Base-by-base conservation (phyloP, 345 rosid genomes). In the Eucalyptus grandis region DNA sequence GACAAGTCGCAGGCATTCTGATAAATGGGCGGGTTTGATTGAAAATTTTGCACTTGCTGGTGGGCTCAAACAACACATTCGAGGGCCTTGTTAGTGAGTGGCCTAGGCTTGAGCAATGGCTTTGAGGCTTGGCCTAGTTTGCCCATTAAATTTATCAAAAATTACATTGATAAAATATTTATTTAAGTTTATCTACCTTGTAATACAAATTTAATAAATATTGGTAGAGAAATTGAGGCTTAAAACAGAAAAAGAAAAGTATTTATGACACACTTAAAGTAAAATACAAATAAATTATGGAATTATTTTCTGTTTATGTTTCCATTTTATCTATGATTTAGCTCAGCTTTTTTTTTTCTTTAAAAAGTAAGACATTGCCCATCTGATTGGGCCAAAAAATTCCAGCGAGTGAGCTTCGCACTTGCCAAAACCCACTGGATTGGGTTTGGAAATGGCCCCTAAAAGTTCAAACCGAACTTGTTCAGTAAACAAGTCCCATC, bases 1-100 rank as follows among this genome's bases (percentile, higher is more conserved):
- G 8, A 27, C 8, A 12, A 27, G 2, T 12, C 7, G 3, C 0
- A 27, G n/a, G 16, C 15, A 27, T 3, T 26, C 8, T 4, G 7
- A 6, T 60, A 24, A 56, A 53, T 56, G 3, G 69, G 2, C 0
- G 3, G 31, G 0, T 60, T 27, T 60, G 69, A 60, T 12, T 27
- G 67, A 60, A 60, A 27, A 60, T 60, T 27, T 27, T 60, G 14
- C 8, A 5, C 31, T 60, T 27, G 14, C n/a, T 27, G 31, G 31
- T 0, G 1, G 31, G 31, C 31, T 60, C 0, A 26, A 27, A 11
- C 16, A 6, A 26, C 14, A 27, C 15, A 60, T 27, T 60, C 16
- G 0, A 30, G 34, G 27, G 2, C 72, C 72, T 65, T 6, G 37
- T 30, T 13, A 30, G 40, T 15, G 37, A n/a, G 3, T 14, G 69